These are phyloP conservation scores for Tulasnella sp. DNA, from an alignment of 768 basidiomycete genomes.

Conservation along the genomic window DNA sequence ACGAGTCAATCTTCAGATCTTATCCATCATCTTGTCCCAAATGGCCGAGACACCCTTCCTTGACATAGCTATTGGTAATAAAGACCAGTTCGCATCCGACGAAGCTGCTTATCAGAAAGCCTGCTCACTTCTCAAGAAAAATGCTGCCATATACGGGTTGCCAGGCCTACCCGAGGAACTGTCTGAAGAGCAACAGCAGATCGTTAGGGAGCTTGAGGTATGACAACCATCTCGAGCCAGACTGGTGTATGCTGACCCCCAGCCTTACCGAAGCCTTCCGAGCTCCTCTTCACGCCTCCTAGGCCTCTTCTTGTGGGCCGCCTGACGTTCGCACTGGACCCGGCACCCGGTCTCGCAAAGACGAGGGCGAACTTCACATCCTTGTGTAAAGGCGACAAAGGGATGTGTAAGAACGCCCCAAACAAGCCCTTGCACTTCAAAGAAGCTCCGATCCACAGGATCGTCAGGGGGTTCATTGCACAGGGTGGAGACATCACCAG, in stretches of 20 bases:
- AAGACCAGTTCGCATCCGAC: slow-evolving; percentile 22
- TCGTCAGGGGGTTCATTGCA: slow-evolving; percentile 38
- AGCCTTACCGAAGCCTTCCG: slow-evolving; percentile 24
- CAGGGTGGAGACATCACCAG: slow-evolving; percentile 45
- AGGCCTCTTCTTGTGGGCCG: slow-evolving; percentile 32
- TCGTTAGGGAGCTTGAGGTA: slow-evolving; percentile 31
- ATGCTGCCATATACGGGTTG: slow-evolving; percentile 34
- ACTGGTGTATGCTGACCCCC: neutral
- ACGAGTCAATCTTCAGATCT: too few species aligned
- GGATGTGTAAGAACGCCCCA: slow-evolving; percentile 35
- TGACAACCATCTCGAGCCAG: neutral
- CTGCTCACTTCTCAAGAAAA: slow-evolving; percentile 27
- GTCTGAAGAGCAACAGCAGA: slow-evolving; percentile 34
- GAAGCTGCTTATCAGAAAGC: slow-evolving; percentile 28
- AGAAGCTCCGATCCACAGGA: slow-evolving; percentile 35
- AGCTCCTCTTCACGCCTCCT: slow-evolving; percentile 30
- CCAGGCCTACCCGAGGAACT: slow-evolving; percentile 30
- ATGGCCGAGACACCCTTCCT: slow-evolving; percentile 24
- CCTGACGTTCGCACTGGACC: slow-evolving; percentile 33
- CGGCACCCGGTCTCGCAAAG: slow-evolving; percentile 33
- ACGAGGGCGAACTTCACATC: slow-evolving; percentile 38
- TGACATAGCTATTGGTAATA: slow-evolving; percentile 35
- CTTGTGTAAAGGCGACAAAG: slow-evolving; percentile 37
- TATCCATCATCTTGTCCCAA: neutral
- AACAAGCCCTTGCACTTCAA: slow-evolving; percentile 36